Percentiles rank a stretch among this genome's conserved stretches.
phyloP scores from a whole-genome alignment of 2,329 filamentous ascomycete species.

The Aspergillus pseudonomiae region DNA sequence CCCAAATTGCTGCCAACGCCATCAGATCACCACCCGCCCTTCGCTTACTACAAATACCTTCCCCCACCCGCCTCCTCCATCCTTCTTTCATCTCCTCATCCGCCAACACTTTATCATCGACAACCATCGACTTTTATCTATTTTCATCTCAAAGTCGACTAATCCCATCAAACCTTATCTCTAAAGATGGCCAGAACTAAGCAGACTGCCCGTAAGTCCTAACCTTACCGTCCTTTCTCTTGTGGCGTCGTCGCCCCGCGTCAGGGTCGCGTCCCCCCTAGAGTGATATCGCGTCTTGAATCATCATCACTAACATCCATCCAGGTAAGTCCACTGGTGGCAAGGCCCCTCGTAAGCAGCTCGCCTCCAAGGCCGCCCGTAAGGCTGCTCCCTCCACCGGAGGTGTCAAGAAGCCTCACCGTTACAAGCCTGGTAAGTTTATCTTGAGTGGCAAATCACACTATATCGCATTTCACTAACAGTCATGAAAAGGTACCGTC shows the following conservation, averaged over 20 bases:
- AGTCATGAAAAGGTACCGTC: conserved; percentile 66
- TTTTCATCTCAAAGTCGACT: conserved; percentile 32
- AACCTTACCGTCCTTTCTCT: conserved; percentile 25
- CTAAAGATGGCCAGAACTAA: conserved; percentile 54
- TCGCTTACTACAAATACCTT: conserved; percentile 45
- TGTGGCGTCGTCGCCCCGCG: conserved; percentile 16
- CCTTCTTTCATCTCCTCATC: conserved; percentile 39
- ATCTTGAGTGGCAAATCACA: conserved; percentile 13
- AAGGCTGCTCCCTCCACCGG: conserved; percentile 97
- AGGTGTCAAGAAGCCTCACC: conserved; percentile 94
- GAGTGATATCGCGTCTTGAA: conserved; percentile 20
- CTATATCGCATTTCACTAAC: conserved; percentile 28
- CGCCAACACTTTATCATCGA: conserved; percentile 10
- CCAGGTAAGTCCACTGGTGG: conserved; percentile 74
- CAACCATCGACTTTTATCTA: conserved; percentile 31
- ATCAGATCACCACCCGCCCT: conserved; percentile 40
- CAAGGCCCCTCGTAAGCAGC: conserved; percentile 86
- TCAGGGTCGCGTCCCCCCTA: conserved; percentile 23
- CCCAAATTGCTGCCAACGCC: conserved; percentile 27
- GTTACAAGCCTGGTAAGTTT: conserved; percentile 74
- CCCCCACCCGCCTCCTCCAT: conserved; percentile 44
- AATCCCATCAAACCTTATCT: conserved; percentile 34
- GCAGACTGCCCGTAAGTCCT: conserved; percentile 56
- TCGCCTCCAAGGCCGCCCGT: conserved; percentile 97
- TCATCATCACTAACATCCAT: conserved; percentile 34